Base-by-base conservation (phyloP, 2,329 filamentous ascomycete species). In the Aureobasidium sp. region DNA sequence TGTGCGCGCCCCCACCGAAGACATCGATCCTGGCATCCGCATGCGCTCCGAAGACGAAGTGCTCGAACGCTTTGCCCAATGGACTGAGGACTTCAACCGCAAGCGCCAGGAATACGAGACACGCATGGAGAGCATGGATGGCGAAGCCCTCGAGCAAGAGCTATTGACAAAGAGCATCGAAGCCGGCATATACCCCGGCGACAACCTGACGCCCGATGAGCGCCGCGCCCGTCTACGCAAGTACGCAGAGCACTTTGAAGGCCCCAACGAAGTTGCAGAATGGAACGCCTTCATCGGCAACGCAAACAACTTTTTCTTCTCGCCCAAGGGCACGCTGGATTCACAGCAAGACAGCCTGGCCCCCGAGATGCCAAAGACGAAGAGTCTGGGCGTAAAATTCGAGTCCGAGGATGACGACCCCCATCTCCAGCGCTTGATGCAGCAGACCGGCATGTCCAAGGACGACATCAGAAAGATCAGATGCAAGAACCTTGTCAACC, bases 401-500 rank as follows among this genome's bases (percentile, higher is more conserved):
- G 73, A 71, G 39, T 69, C 66, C n/a, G 71, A 75, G 60, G 67
- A 65, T 27, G 73, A 76, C 37, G 78, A 80, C 66, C 75, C 77
- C 44, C 73, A 75, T 33, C 71, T 83, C 67, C 76, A 79, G 67
- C 76, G 78, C 42, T 72, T 87, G 47, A 77, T 82, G 66, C 78
- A 82, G 68, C 78, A 82, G 65, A 84, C 85, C 1, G 84, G 84
- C 31, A 79, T 83, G 70, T 72, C 71, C 19, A 71, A 74, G 62
- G 65, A 74, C 1, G 70, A 82, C 63, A 77, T 88, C 57, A 68
- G 70, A 27, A 69, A 67, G 2, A 75, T 96, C 63, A 79, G 83
- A 62, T 77, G 83, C 66, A 96, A 95, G 81, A 80, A 82, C 52
- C 77, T 99, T 50, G 88, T 96, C 50, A 71, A 72, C 5, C 89